phyloP scores from a whole-genome alignment of 495 filamentous ascomycete species.

The Clohesyomyces aquaticus region DNA sequence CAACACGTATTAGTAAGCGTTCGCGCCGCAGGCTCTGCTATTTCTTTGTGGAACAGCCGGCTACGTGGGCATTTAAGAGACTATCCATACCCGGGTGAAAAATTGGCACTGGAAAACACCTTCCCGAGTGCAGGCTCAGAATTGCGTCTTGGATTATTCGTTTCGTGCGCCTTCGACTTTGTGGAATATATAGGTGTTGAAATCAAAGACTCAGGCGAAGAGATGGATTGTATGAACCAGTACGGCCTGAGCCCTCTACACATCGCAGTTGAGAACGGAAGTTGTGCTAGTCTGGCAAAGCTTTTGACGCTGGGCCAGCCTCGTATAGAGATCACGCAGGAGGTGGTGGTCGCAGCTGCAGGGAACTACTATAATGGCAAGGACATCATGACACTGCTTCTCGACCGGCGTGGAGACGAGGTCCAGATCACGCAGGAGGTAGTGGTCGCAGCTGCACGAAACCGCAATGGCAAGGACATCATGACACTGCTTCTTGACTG shows the following conservation, averaged over 20 bases:
- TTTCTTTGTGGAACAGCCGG: background rate
- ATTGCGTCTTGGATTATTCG: slow-evolving; percentile 2
- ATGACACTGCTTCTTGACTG: no score
- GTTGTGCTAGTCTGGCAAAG: slow-evolving; percentile 5
- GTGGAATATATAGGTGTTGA: slow-evolving; percentile 2
- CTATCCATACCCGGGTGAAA: background rate
- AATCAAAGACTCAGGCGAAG: background rate
- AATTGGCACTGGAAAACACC: background rate
- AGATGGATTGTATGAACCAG: background rate
- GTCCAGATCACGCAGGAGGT: no score
- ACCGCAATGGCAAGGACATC: no score
- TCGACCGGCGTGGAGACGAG: no score
- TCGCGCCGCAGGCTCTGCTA: background rate
- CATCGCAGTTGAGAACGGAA: background rate
- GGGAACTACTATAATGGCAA: no score
- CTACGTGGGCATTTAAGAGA: background rate
- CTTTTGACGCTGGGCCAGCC: slow-evolving; percentile 6
- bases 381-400: no score
- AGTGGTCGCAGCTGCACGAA: no score
- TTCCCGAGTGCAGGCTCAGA: background rate
- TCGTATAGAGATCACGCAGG: no score
- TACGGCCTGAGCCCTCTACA: background rate
- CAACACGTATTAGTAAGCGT: background rate
- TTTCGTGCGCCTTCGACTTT: slow-evolving; percentile 15
- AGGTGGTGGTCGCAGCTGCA: no score